Base-by-base conservation (phyloP, 495 filamentous ascomycete species). In the Penicillium verhagenii region DNA sequence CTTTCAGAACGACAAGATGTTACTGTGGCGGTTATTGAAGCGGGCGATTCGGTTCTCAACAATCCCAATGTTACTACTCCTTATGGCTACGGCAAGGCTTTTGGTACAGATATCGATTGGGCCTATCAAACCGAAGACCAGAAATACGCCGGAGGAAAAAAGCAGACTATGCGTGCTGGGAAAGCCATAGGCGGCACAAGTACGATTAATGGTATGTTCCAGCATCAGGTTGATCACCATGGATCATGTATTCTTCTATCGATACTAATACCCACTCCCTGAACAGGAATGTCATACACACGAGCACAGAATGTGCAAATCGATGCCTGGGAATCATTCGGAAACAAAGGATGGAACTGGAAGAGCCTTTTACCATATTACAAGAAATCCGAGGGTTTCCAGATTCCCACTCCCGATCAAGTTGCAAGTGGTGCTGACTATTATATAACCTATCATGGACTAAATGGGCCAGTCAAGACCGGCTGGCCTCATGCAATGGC, bases 261-360 rank as follows among this genome's bases (percentile, higher is more conserved):
- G 14, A 16, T 35, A 16, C 33, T 35, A 14, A 35, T 35, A 13
- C 13, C 7, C 23, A 18, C 18, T 52, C 31, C 40, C 31, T 16
- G 31, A 18, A 24, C 47, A 79, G 77, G 78, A 20, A 77, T 79
- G 74, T 72, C 77, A 10, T 80, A 82, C 33, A 67, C 71, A 28
- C 63, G 67, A 21, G 68, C 67, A 0, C 65, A 71, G 50, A 57
- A 51, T 4, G 71, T 55, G 16, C 69, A 66, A 61, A 72, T 73
- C 53, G 79, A 88, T 56, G 68, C 75, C 2, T 87, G 85, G 85
- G 72, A 77, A 52, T 60, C 59, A 4, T 63, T 86, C 3, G 85
- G 86, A 2, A 87, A 86, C 58, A 71, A 75, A 2, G 82, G 83
- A n/a, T 88, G 85, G 86, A 78, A 73, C 52, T 88, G 83, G 81